Percentiles rank a stretch among this genome's conserved stretches.
Conservation (phyloP, 306 rosid genomes). For the Lathyrus aphaca region DNA sequence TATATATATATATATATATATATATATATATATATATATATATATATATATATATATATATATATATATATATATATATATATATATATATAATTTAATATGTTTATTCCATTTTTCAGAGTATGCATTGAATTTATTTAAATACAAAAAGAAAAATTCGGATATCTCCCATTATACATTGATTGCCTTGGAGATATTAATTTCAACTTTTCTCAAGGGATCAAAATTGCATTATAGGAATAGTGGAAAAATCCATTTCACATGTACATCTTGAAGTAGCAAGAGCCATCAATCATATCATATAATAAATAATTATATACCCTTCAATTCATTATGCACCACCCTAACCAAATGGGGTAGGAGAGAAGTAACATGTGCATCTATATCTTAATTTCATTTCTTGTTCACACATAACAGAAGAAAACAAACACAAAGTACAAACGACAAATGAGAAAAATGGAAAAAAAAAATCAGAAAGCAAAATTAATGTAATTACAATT, state of each 20-base stretch:
- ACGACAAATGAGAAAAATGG: neutral
- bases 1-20: too few species aligned
- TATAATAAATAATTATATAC: neutral
- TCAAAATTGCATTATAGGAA: neutral
- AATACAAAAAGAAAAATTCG: too few species aligned
- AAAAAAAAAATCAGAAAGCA: neutral
- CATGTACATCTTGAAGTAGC: neutral
- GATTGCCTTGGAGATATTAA: too few species aligned
- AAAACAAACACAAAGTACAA: neutral
- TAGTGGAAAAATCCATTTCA: neutral
- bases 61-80: too few species aligned
- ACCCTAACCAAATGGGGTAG: neutral
- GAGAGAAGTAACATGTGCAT: neutral
- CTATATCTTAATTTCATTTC: neutral
- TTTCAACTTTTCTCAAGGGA: neutral
- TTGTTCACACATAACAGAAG: neutral
- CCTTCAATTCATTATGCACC: neutral
- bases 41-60: too few species aligned
- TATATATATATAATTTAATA: too few species aligned
- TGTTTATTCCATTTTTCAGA: too few species aligned
- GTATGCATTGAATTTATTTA: too few species aligned
- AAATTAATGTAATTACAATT: conserved; percentile 42
- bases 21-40: too few species aligned
- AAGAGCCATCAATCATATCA: neutral
- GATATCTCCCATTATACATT: too few species aligned